These are phyloP conservation scores for Tricholoma matsutake DNA, from an alignment of 768 basidiomycete species.

Conservation along the genomic window DNA sequence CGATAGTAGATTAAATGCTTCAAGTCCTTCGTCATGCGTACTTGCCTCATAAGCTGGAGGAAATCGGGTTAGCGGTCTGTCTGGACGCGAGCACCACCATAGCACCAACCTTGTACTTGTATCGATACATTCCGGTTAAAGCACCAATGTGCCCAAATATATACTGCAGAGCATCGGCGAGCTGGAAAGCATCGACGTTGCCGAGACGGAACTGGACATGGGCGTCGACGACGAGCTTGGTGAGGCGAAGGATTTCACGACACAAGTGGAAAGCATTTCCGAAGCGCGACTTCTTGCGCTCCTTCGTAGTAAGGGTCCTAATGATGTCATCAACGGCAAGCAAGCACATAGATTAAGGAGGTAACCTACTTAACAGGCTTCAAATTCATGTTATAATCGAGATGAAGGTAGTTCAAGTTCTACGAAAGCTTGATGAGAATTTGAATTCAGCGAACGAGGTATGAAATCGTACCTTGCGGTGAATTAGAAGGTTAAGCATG, in stretches of 20 bases:
- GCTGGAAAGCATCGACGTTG: conserved; percentile 98
- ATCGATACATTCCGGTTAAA: conserved; percentile 98
- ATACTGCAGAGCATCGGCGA: conserved; percentile 97
- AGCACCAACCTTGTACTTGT: conserved; percentile 89
- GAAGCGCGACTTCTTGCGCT: conserved; percentile 99
- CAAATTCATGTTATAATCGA: conserved; percentile 98
- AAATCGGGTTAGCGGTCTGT: not conserved
- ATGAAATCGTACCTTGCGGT: conserved; percentile 75
- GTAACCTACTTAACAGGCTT: conserved; percentile 81
- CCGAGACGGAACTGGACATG: conserved; percentile 98
- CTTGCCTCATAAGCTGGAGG: conserved; percentile 91
- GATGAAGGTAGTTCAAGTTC: conserved; percentile 91
- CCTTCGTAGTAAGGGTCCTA: conserved; percentile 97
- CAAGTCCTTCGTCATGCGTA: conserved; percentile 98
- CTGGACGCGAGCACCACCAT: not conserved
- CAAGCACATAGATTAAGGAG: not conserved
- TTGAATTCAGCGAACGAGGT: not conserved
- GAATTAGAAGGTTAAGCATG: conserved; percentile 98
- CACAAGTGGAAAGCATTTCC: conserved; percentile 99
- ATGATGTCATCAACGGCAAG: conserved; percentile 7
- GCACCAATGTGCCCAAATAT: conserved; percentile 98
- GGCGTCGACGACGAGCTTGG: conserved; percentile 97
- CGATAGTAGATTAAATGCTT: conserved; percentile 98
- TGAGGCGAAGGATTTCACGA: conserved; percentile 95
- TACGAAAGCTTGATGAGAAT: conserved; percentile 24